These are phyloP conservation scores for Leishmania amazonensis DNA, from an alignment of 208 protist species.

Conservation along the genomic window DNA sequence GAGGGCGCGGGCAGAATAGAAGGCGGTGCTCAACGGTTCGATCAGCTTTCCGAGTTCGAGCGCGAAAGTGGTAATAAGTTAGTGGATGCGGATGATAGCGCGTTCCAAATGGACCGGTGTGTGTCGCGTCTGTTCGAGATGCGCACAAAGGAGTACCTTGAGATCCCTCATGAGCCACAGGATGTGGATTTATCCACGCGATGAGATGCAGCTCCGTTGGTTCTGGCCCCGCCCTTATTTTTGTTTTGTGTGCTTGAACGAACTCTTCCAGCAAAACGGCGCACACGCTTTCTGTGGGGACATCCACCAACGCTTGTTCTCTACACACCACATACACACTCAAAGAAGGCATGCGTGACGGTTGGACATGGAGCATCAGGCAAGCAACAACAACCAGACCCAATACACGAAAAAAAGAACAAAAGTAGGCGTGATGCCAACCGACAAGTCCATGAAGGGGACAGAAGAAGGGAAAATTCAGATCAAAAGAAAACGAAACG, in stretches of 20 bases:
- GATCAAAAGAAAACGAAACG: background rate
- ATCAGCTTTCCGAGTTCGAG: slow-evolving; percentile 71
- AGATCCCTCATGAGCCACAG: slow-evolving; percentile 48
- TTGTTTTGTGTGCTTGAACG: background rate
- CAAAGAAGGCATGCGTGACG: no score
- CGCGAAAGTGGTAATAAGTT: slow-evolving; percentile 70
- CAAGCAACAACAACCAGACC: background rate
- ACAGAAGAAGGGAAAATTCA: background rate
- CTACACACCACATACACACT: background rate
- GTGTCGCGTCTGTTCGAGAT: slow-evolving; percentile 90
- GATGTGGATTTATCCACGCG: slow-evolving; percentile 30
- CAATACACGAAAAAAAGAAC: background rate
- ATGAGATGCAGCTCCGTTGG: slow-evolving; percentile 2
- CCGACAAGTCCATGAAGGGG: background rate
- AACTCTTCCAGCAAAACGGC: background rate
- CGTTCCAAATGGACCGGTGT: slow-evolving; percentile 89
- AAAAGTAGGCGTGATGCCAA: background rate
- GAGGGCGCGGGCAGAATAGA: slow-evolving; percentile 27
- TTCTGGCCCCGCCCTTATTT: background rate
- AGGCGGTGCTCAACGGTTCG: slow-evolving; percentile 30
- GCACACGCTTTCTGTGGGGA: background rate
- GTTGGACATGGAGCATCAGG: background rate
- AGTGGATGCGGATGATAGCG: slow-evolving; percentile 64
- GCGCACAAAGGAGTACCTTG: slow-evolving; percentile 85
- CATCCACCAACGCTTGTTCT: background rate